phyloP scores from a whole-genome alignment of 2,329 filamentous ascomycete species.

The Aspergillus carbonarius region DNA sequence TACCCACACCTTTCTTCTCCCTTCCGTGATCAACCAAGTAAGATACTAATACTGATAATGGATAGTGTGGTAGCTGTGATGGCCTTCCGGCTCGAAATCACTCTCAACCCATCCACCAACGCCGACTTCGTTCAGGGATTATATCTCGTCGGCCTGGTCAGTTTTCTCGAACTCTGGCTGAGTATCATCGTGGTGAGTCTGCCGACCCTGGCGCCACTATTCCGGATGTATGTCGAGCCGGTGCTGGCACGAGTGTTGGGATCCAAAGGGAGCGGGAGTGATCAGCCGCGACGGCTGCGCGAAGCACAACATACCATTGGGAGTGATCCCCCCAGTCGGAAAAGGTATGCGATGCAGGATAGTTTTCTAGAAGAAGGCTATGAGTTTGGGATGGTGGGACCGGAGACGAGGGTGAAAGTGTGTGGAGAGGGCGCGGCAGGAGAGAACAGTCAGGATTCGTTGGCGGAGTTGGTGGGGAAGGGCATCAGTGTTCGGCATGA shows the following conservation, averaged over 20 bases:
- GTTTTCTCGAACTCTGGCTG: not conserved
- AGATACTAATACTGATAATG: not conserved
- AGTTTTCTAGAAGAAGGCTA: too few relatives aligned
- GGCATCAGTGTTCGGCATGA: too few relatives aligned
- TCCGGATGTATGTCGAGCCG: not conserved
- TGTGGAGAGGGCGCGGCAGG: too few relatives aligned
- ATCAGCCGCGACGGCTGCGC: not conserved
- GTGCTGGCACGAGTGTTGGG: not conserved
- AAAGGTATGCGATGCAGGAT: too few relatives aligned
- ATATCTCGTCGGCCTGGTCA: not conserved
- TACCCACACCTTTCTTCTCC: not conserved
- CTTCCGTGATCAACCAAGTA: not conserved
- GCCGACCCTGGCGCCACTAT: not conserved
- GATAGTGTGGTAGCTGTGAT: not conserved
- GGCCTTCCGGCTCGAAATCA: not conserved
- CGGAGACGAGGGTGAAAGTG: too few relatives aligned
- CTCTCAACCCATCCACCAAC: not conserved
- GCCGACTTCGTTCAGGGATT: not conserved
- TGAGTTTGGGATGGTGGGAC: too few relatives aligned
- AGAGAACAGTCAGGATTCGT: too few relatives aligned
- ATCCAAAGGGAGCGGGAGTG: not conserved
- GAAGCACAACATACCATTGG: not conserved
- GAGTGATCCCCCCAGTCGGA: not conserved
- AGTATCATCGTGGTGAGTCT: not conserved
- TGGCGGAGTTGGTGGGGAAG: too few relatives aligned